Conservation (phyloP, 208 protist genomes). For the Herpetomonas muscarum region DNA sequence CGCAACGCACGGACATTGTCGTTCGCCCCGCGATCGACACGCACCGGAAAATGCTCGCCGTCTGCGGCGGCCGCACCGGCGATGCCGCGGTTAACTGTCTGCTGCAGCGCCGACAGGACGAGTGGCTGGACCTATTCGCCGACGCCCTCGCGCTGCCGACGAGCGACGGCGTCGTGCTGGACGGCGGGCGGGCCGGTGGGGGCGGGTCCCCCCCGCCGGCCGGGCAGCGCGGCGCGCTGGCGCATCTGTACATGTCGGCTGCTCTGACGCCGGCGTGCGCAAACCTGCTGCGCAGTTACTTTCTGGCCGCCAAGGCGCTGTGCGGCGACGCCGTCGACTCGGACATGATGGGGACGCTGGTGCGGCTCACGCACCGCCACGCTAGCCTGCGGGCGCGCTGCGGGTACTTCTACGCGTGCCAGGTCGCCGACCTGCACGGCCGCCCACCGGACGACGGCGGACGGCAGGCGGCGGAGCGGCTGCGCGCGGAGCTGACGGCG, state of each 20-base stretch:
- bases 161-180: conserved; percentile 3
- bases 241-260: conserved; percentile 19
- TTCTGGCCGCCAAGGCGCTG: conserved; percentile 55
- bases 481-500: background rate
- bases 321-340: conserved; percentile 45
- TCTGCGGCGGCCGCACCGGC: conserved; percentile 4
- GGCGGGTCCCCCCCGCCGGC: too few species aligned
- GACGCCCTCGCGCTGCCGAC: conserved; percentile 13
- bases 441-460: background rate
- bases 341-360: conserved; percentile 70
- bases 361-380: conserved; percentile 65
- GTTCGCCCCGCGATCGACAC: conserved; percentile 28
- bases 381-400: conserved; percentile 34
- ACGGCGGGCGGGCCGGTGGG: too few species aligned
- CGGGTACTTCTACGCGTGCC: background rate
- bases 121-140: conserved; percentile 37
- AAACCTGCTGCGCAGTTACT: conserved; percentile 61
- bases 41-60: conserved; percentile 15
- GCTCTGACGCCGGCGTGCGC: conserved; percentile 44
- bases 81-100: conserved; percentile 8
- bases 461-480: background rate
- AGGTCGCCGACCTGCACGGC: background rate
- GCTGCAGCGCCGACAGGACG: conserved; percentile 12
- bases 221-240: background rate
- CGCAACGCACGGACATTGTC: conserved; percentile 63